Evolutionary conservation across 78 protist species (phyloP).

Genomic region (Dictyostelium capitatum): DNA sequence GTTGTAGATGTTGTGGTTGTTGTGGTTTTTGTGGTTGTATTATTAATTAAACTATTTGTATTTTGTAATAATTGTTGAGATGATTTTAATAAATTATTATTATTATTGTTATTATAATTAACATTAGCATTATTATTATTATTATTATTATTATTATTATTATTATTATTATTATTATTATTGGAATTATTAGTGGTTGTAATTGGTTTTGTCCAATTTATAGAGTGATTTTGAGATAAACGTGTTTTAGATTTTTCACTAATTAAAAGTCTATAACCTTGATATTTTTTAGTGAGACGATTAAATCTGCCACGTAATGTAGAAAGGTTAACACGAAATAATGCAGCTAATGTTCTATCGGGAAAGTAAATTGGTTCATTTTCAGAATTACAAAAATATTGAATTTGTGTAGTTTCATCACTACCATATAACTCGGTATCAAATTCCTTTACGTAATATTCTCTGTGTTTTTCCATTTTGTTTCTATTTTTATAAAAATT

Average conservation of each 20-base stretch:
- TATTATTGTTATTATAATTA: conserved; percentile 2
- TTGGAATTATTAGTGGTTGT: background rate
- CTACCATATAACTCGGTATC: conserved; percentile 24
- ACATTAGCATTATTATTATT: background rate
- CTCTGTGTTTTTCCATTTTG: conserved; percentile 8
- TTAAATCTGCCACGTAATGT: conserved; percentile 73
- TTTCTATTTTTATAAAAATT: background rate
- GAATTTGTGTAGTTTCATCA: conserved; percentile 15
- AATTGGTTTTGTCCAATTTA: conserved; percentile 47
- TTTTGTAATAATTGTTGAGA: conserved; percentile 7
- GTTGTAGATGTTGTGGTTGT: no score
- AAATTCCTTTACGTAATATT: conserved; percentile 43
- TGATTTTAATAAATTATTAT: background rate
- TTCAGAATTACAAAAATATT: conserved; percentile 56
- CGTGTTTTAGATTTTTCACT: conserved; percentile 65
- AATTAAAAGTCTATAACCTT: conserved; percentile 50
- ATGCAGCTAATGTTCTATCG: conserved; percentile 65
- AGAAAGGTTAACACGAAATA: conserved; percentile 57
- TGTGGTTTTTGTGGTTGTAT: background rate
- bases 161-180: conserved; percentile 1
- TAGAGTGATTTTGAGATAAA: conserved; percentile 30
- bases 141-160: conserved; percentile 10
- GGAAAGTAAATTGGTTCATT: conserved; percentile 74
- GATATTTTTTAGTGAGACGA: conserved; percentile 54
- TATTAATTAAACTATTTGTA: background rate